phyloP scores from a whole-genome alignment of 2,329 filamentous ascomycete genomes.

The Neonectria coccinea region DNA sequence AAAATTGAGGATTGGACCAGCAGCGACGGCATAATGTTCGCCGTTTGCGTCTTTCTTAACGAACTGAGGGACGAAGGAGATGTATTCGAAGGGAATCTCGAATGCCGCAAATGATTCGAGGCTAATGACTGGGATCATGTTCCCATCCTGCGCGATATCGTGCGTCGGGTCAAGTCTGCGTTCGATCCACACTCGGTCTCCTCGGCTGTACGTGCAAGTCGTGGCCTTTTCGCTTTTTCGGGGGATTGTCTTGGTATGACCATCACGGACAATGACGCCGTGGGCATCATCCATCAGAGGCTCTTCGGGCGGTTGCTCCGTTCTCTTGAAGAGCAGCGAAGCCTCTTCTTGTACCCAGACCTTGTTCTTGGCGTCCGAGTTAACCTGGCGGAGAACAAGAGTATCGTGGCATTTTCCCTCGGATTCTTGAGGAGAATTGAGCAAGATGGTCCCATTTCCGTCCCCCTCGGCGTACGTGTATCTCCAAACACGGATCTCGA shows the following conservation, averaged over 20 bases:
- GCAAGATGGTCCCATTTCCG: slow-evolving; percentile 22
- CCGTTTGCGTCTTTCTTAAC: slow-evolving; percentile 12
- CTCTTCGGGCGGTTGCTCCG: not conserved
- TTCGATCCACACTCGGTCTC: slow-evolving; percentile 34
- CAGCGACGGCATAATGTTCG: slow-evolving; percentile 19
- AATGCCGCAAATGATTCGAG: slow-evolving; percentile 29
- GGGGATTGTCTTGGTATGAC: slow-evolving; percentile 22
- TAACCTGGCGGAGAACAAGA: slow-evolving; percentile 33
- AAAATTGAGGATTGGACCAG: slow-evolving; percentile 20
- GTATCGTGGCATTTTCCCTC: slow-evolving; percentile 3
- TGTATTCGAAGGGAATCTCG: slow-evolving; percentile 29
- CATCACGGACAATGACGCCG: slow-evolving; percentile 34
- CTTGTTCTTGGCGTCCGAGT: slow-evolving; percentile 32
- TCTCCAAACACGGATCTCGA: slow-evolving; percentile 32
- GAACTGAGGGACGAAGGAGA: slow-evolving; percentile 36
- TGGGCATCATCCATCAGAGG: slow-evolving; percentile 33
- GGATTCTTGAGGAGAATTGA: slow-evolving; percentile 30
- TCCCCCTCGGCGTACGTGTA: slow-evolving; percentile 27
- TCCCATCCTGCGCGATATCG: slow-evolving; percentile 14
- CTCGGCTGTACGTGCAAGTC: slow-evolving; percentile 26
- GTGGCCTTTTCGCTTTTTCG: slow-evolving; percentile 13
- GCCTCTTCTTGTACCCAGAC: slow-evolving; percentile 30
- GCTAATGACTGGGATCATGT: slow-evolving; percentile 33
- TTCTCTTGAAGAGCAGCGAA: slow-evolving; percentile 21
- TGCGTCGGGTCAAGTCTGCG: slow-evolving; percentile 23